A percentile compares a stretch with the other conserved stretches of the same genome.
phyloP scores from a whole-genome alignment of 2,329 filamentous ascomycete species.

The Phoma herbarum region DNA sequence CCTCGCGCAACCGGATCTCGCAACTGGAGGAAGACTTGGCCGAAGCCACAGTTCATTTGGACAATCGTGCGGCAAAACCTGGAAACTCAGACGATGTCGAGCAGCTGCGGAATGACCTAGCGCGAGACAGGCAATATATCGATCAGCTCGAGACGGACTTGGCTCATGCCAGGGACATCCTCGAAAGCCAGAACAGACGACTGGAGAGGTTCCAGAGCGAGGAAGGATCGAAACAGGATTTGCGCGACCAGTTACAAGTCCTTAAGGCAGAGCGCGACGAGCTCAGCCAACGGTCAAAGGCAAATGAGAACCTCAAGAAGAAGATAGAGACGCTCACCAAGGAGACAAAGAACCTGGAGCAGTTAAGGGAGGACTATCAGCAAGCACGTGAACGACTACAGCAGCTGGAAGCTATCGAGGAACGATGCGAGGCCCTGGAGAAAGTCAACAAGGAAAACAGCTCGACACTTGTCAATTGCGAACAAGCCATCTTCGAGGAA shows the following conservation, averaged over 20 bases:
- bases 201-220: constrained; percentile 55
- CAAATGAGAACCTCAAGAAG: constrained; percentile 63
- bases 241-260: constrained; percentile 61
- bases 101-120: constrained; percentile 55
- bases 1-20: constrained; percentile 53
- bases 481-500: constrained; percentile 62
- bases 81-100: constrained; percentile 55
- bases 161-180: constrained; percentile 53
- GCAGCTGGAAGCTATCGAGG: constrained; percentile 56
- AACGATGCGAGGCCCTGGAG: constrained; percentile 55
- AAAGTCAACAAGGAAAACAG: constrained; percentile 62
- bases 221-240: constrained; percentile 56
- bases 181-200: constrained; percentile 58
- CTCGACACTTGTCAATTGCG: constrained; percentile 59
- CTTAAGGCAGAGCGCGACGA: constrained; percentile 60
- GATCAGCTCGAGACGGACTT: constrained; percentile 60
- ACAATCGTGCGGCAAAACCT: constrained; percentile 50
- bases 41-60: constrained; percentile 56
- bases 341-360: constrained; percentile 55
- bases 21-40: constrained; percentile 59
- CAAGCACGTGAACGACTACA: constrained; percentile 55
- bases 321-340: constrained; percentile 62
- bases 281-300: constrained; percentile 58
- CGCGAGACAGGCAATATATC: constrained; percentile 60
- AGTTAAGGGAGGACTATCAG: constrained; percentile 57